Evolutionary conservation across 768 basidiomycete genomes (phyloP).

Genomic region (Kwoniella sp.): DNA sequence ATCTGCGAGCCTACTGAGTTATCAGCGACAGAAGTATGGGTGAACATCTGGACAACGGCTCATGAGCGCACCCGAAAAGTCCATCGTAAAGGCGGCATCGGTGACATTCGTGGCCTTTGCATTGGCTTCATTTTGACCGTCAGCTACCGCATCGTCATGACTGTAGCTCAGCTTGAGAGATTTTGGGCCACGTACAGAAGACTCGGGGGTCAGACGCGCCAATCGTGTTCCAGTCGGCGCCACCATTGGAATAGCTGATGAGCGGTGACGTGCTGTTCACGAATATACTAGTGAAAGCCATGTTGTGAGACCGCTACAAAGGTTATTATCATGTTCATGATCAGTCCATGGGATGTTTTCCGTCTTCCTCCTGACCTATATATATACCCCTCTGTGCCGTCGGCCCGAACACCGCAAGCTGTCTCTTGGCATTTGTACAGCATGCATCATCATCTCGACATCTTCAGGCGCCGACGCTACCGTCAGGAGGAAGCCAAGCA

Average conservation of each 20-base stretch:
- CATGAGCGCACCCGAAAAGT: not conserved
- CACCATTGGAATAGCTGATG: not conserved
- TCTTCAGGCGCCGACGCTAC: no score
- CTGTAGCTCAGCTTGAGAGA: not conserved
- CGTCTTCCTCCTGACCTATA: no score
- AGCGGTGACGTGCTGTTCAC: not conserved
- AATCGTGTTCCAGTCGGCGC: not conserved
- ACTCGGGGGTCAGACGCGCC: not conserved
- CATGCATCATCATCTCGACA: no score
- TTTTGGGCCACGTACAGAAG: not conserved
- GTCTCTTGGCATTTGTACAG: no score
- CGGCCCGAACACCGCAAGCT: no score
- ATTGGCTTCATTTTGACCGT: not conserved
- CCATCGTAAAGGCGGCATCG: not conserved
- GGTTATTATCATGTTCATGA: no score
- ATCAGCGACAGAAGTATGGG: no score
- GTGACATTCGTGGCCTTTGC: not conserved
- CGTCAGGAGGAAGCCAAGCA: no score
- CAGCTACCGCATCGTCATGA: no score
- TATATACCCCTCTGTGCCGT: no score
- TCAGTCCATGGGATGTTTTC: no score
- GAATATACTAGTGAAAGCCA: not conserved
- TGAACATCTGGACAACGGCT: no score
- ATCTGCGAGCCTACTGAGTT: not conserved
- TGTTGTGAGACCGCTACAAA: not conserved